Evolutionary conservation across 2,329 filamentous ascomycete genomes (phyloP).

Genomic region (Catunica adiposa): DNA sequence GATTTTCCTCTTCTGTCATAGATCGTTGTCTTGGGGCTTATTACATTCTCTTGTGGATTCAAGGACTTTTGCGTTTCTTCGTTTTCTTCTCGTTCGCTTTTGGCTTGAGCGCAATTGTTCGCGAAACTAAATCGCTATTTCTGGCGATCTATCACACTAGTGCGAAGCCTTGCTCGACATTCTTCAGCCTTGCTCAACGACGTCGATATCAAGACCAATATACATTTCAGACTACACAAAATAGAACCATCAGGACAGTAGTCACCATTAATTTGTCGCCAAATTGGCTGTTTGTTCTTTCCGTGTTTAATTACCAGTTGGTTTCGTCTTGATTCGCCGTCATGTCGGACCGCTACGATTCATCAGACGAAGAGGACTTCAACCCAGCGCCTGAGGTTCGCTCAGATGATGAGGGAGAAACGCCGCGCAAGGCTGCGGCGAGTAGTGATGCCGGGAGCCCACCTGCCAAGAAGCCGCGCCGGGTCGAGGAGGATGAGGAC

Average conservation of each 20-base stretch:
- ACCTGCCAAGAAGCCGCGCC: slow-evolving; percentile 6
- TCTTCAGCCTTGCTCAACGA: neutral
- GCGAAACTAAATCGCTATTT: too few relatives aligned
- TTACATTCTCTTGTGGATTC: too few relatives aligned
- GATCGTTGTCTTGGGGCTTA: neutral
- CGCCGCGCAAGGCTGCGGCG: slow-evolving; percentile 17
- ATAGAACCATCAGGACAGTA: too few relatives aligned
- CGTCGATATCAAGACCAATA: neutral
- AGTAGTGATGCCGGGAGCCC: slow-evolving; percentile 16
- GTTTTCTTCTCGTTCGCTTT: neutral
- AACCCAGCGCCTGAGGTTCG: slow-evolving; percentile 61
- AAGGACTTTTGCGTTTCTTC: neutral
- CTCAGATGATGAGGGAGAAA: slow-evolving; percentile 52
- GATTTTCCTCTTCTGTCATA: neutral
- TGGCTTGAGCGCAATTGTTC: neutral
- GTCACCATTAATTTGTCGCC: too few relatives aligned
- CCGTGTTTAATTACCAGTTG: too few relatives aligned
- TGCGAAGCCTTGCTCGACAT: neutral
- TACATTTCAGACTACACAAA: neutral
- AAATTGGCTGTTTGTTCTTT: too few relatives aligned
- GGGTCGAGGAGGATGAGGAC: slow-evolving; percentile 11
- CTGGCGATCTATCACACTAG: neutral
- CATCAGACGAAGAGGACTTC: slow-evolving; percentile 67
- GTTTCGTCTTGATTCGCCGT: too few relatives aligned
- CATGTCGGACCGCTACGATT: slow-evolving; percentile 23